These are phyloP conservation scores for Diaporthe citrichinensis DNA, from an alignment of 2,329 filamentous ascomycete genomes.

Conservation along the genomic window DNA sequence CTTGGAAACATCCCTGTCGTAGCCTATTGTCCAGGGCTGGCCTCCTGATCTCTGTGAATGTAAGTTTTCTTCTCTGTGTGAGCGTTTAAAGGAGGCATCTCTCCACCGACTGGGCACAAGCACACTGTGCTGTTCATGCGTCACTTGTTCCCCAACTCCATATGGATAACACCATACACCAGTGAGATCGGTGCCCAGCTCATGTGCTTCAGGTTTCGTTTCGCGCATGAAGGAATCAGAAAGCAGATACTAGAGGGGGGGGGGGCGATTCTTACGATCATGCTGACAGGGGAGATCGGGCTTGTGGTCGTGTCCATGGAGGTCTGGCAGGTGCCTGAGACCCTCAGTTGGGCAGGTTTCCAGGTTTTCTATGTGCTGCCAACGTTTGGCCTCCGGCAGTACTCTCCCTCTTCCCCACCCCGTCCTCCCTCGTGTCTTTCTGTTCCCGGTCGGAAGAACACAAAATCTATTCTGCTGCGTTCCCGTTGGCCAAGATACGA, in stretches of 20 bases:
- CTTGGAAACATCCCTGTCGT: background rate
- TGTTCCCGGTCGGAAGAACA: background rate
- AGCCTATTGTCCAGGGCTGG: background rate
- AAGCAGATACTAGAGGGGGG: background rate
- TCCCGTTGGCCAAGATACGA: slow-evolving; percentile 13
- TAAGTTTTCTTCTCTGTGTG: background rate
- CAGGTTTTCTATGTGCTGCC: background rate
- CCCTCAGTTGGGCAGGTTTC: background rate
- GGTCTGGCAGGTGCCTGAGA: background rate
- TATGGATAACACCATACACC: background rate
- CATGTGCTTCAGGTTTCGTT: background rate
- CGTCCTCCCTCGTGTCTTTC: too few species aligned
- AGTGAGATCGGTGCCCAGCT: background rate
- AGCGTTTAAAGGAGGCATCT: background rate
- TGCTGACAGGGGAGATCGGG: background rate
- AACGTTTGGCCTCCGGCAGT: background rate
- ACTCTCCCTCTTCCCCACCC: too few species aligned
- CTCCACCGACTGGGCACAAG: background rate
- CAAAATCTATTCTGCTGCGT: background rate
- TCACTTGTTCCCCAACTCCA: background rate
- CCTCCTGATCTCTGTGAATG: background rate
- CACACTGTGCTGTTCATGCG: background rate
- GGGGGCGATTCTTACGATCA: background rate
- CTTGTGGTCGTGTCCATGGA: background rate
- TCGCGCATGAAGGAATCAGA: background rate